phyloP scores from a whole-genome alignment of 2,329 filamentous ascomycete species.

The Arachnomyces sp. region DNA sequence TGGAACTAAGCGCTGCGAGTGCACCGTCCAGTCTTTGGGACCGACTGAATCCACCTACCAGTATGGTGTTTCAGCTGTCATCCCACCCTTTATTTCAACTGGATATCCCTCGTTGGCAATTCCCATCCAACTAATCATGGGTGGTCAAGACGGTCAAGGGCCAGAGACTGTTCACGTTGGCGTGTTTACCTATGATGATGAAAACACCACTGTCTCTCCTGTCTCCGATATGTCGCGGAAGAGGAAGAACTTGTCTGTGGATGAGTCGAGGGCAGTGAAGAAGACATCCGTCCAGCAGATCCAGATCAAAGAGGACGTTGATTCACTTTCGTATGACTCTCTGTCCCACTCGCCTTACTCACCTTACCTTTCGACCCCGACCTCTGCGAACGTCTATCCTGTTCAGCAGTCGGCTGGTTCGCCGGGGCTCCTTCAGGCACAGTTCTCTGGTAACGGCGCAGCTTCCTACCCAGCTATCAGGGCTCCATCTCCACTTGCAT shows the following conservation, averaged over 20 bases:
- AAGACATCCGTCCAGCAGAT: slow-evolving; percentile 40
- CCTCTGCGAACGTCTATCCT: slow-evolving; percentile 31
- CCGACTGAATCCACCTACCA: slow-evolving; percentile 53
- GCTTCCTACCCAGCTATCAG: slow-evolving; percentile 37
- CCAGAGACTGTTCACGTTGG: slow-evolving; percentile 49
- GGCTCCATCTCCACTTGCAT: slow-evolving; percentile 41
- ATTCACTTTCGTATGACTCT: slow-evolving; percentile 45
- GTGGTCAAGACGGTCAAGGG: slow-evolving; percentile 46
- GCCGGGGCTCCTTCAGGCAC: slow-evolving; percentile 33
- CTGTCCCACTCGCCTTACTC: slow-evolving; percentile 43
- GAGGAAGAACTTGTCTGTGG: slow-evolving; percentile 47
- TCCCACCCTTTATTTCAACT: slow-evolving; percentile 56
- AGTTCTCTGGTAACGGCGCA: slow-evolving; percentile 34
- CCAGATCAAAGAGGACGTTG: slow-evolving; percentile 41
- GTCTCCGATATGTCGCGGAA: slow-evolving; percentile 40
- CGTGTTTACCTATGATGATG: slow-evolving; percentile 52
- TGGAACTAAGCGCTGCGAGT: slow-evolving; percentile 64
- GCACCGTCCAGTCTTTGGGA: slow-evolving; percentile 55
- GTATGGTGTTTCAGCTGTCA: slow-evolving; percentile 64
- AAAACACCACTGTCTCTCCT: slow-evolving; percentile 30
- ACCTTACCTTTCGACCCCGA: slow-evolving; percentile 43
- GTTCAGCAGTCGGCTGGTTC: slow-evolving; percentile 29
- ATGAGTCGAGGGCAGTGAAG: slow-evolving; percentile 43
- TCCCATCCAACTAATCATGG: slow-evolving; percentile 52
- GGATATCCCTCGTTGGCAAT: slow-evolving; percentile 49